These are phyloP conservation scores for Spatholobus suberectus DNA, from an alignment of 306 rosid species.

Conservation along the genomic window DNA sequence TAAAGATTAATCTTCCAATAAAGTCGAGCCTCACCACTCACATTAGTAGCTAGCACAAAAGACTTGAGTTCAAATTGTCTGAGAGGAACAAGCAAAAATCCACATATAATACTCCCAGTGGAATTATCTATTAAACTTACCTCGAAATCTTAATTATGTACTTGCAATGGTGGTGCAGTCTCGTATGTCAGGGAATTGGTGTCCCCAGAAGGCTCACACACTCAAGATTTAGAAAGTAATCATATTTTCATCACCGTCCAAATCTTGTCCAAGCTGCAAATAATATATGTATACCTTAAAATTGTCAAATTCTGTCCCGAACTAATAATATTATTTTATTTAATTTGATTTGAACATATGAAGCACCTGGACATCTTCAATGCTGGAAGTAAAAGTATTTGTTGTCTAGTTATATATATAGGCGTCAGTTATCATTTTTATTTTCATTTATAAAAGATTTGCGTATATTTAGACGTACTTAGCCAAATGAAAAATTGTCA, in stretches of 20 bases:
- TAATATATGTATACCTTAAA: not conserved
- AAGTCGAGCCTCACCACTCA: too few species aligned
- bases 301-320: not conserved
- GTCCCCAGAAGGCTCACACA: not conserved
- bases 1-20: too few species aligned
- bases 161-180: not conserved
- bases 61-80: not conserved
- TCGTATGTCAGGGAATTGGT: not conserved
- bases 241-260: conserved; percentile 29
- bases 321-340: not conserved
- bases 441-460: not conserved
- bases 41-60: too few species aligned
- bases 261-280: not conserved
- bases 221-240: not conserved
- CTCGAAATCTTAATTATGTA: not conserved
- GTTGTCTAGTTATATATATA: not conserved
- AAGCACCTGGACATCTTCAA: not conserved
- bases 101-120: not conserved
- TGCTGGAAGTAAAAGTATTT: not conserved
- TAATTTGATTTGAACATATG: not conserved
- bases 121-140: not conserved
- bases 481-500: not conserved
- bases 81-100: not conserved
- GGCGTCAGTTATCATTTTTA: not conserved
- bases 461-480: not conserved